Evolutionary conservation across 2,329 filamentous ascomycete species (phyloP).

Genomic region (Helotiales sp.): DNA sequence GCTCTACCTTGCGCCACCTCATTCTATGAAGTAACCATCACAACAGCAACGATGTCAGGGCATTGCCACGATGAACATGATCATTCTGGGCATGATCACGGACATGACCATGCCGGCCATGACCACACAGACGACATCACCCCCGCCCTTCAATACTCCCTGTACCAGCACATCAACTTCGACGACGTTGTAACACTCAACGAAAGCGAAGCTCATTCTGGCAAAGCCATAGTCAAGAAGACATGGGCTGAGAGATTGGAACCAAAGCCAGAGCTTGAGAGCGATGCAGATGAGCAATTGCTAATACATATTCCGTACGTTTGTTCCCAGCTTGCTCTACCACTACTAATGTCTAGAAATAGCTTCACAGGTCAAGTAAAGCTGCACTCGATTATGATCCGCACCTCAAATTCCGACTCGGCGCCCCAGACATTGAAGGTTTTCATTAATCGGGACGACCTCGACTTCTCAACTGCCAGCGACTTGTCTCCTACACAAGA

Average conservation of each 20-base stretch:
- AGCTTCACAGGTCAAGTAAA: slow-evolving; percentile 95
- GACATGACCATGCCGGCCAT: slow-evolving; percentile 72
- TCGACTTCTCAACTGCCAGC: slow-evolving; percentile 79
- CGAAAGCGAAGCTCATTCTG: slow-evolving; percentile 68
- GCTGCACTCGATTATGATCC: slow-evolving; percentile 84
- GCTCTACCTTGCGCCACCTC: neutral
- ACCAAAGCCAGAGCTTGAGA: slow-evolving; percentile 72
- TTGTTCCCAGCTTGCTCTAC: neutral
- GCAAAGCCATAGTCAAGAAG: slow-evolving; percentile 79
- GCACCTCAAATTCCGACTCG: slow-evolving; percentile 67
- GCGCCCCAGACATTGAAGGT: slow-evolving; percentile 84
- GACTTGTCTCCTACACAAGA: slow-evolving; percentile 72
- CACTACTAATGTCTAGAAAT: slow-evolving; percentile 3
- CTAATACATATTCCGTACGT: slow-evolving; percentile 86
- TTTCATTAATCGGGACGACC: slow-evolving; percentile 80
- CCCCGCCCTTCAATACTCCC: slow-evolving; percentile 83
- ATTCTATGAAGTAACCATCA: neutral
- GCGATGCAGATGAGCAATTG: slow-evolving; percentile 90
- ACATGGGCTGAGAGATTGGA: slow-evolving; percentile 82
- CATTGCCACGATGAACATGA: slow-evolving; percentile 48
- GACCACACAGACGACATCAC: slow-evolving; percentile 92
- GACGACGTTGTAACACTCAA: slow-evolving; percentile 83
- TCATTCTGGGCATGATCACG: slow-evolving; percentile 44
- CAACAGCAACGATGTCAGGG: slow-evolving; percentile 36
- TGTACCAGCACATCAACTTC: slow-evolving; percentile 93